Conservation (phyloP, 2,329 filamentous ascomycete genomes). For the Diaporthe amygdali region DNA sequence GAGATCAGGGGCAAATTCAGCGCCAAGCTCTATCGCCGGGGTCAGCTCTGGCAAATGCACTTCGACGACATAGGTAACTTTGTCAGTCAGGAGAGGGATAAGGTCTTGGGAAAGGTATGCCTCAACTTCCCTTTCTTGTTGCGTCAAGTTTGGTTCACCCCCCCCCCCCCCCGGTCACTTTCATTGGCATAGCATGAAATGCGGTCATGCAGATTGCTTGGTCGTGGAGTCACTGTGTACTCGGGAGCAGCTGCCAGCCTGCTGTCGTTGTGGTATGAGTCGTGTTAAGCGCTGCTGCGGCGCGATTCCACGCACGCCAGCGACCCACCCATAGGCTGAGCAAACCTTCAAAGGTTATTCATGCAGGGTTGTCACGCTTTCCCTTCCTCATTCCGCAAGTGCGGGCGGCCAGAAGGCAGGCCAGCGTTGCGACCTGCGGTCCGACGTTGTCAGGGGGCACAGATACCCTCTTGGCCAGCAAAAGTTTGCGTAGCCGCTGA, state of each 20-base stretch:
- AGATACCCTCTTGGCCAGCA: background rate
- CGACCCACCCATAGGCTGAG: constrained; percentile 7
- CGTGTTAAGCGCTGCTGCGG: constrained; percentile 15
- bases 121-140: constrained; percentile 22
- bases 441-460: background rate
- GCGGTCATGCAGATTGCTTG: background rate
- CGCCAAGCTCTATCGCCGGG: constrained; percentile 84
- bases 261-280: background rate
- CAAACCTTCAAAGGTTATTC: background rate
- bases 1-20: constrained; percentile 93
- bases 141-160: constrained; percentile 17
- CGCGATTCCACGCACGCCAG: constrained; percentile 8
- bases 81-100: constrained; percentile 83
- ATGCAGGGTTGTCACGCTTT: constrained; percentile 7
- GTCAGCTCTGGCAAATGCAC: constrained; percentile 75
- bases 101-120: constrained; percentile 80
- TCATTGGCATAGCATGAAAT: background rate
- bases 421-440: background rate
- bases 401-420: background rate
- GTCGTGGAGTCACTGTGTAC: constrained; percentile 12
- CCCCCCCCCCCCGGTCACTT: constrained; percentile 15
- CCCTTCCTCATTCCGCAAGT: background rate
- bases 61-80: constrained; percentile 89
- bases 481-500: constrained; percentile 17
- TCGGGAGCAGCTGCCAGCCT: constrained; percentile 1